Evolutionary conservation across 169 alveolate genomes (phyloP), one percentile per base, ranked within the genome.

Genomic region (Babesia ovata): DNA sequence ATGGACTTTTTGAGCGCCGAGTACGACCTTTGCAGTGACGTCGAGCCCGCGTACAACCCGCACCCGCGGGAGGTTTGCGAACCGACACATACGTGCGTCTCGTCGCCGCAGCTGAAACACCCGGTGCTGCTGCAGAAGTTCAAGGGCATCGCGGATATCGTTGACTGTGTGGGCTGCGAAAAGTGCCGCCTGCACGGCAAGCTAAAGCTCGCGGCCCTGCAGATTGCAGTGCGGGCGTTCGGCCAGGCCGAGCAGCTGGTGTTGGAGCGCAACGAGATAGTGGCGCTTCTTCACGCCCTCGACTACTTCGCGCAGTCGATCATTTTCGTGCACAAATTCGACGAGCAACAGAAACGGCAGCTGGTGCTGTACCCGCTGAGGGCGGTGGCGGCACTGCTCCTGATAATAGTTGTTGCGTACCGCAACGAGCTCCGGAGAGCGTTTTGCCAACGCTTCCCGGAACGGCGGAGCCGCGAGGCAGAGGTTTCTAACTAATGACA

Each of bases 141-240:
- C 65, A 46, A 54, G 16, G 78, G 89, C 71, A 90, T 93, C 22
- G 79, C 95, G 11, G 67, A 92, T 2, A 62, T 94, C 28, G 76
- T 94, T 21, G 95, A 93, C 61, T 95, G 98, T 75, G 94, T 95
- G 9, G 92, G 94, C 26, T 95, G 98, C 72, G 97, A 94, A 46
- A 95, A 94, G 77, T 95, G 98, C 69, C 84, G 95, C 36, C 82
- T 95, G 63, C 97, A 95, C 69, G 98, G 97, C 24, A 95, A 93
- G 82, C 70, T 95, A 48, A 93, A 95, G 82, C 86, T 95, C 44
- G 87, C 95, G 14, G 98, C 98, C 0, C 85, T 95, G 45, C 96
- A 93, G 33, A 91, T 96, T 39, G 96, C 95, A 45, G 84, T 94
- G 44, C 94, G 79, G 75, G 93, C 87, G 28, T 79, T 36, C 70